Evolutionary conservation across 2,329 filamentous ascomycete species (phyloP).

Genomic region (Zelopaecilomyces penicillatus): DNA sequence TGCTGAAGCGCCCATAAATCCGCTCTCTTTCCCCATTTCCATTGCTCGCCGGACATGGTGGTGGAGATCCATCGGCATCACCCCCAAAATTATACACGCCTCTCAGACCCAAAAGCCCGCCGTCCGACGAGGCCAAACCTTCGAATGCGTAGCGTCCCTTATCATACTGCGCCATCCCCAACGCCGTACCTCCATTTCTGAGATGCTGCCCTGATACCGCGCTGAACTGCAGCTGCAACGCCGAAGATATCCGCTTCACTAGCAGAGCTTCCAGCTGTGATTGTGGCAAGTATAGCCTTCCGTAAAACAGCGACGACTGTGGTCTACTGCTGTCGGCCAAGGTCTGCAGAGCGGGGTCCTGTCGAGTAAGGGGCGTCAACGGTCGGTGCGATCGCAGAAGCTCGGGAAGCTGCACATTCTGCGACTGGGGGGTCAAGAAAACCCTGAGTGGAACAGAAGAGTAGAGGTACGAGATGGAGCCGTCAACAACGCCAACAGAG

Average conservation of each 20-base stretch:
- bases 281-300: slow-evolving; percentile 71
- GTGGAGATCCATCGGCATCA: slow-evolving; percentile 37
- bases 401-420: slow-evolving; percentile 64
- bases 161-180: slow-evolving; percentile 72
- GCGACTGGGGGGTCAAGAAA: slow-evolving; percentile 58
- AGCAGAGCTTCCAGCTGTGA: slow-evolving; percentile 83
- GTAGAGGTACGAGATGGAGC: slow-evolving; percentile 95
- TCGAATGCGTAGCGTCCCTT: slow-evolving; percentile 81
- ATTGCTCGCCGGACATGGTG: slow-evolving; percentile 4
- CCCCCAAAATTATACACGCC: slow-evolving; percentile 92
- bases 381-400: slow-evolving; percentile 78
- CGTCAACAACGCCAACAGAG: slow-evolving; percentile 84
- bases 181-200: slow-evolving; percentile 65
- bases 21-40: slow-evolving; percentile 42
- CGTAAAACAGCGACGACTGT: slow-evolving; percentile 59
- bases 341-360: slow-evolving; percentile 13
- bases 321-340: slow-evolving; percentile 20
- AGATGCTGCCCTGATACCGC: slow-evolving; percentile 65
- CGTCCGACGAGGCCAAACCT: slow-evolving; percentile 86
- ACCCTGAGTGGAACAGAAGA: slow-evolving; percentile 71
- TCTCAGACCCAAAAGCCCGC: slow-evolving; percentile 75
- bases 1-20: slow-evolving; percentile 75
- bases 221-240: slow-evolving; percentile 70
- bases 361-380: slow-evolving; percentile 50
- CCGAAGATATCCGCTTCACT: slow-evolving; percentile 67